phyloP scores from a whole-genome alignment of 805 yeast species.

The Yarrowia sp. region DNA sequence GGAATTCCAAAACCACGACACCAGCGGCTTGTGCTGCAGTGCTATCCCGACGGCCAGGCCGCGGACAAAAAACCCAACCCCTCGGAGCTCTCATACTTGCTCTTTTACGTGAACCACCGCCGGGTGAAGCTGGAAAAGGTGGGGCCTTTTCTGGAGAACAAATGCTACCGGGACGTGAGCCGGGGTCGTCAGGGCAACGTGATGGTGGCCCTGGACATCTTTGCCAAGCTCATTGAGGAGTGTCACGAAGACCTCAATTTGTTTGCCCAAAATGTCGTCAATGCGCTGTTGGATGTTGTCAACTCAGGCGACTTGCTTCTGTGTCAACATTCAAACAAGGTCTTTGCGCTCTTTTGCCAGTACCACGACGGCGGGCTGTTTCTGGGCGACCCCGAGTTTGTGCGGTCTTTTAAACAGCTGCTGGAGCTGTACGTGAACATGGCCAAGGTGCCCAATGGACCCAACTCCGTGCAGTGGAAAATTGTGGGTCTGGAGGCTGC shows the following conservation, averaged over 20 bases:
- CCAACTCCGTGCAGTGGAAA: constrained; percentile 29
- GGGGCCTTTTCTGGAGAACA: constrained; percentile 60
- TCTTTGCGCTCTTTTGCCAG: constrained; percentile 43
- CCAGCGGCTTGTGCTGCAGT: constrained; percentile 82
- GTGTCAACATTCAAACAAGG: constrained; percentile 42
- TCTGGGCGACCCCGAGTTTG: constrained; percentile 60
- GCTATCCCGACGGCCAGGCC: constrained; percentile 87
- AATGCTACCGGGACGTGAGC: constrained; percentile 57
- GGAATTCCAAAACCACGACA: constrained; percentile 65
- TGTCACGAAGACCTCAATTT: constrained; percentile 83
- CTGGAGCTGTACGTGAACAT: constrained; percentile 26
- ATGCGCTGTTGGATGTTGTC: constrained; percentile 53
- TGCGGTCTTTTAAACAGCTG: constrained; percentile 45
- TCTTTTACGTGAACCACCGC: constrained; percentile 87
- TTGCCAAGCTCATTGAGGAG: constrained; percentile 63
- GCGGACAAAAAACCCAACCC: constrained; percentile 88
- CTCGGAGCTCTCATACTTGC: constrained; percentile 80
- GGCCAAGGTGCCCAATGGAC: constrained; percentile 10
- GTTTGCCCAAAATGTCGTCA: constrained; percentile 66
- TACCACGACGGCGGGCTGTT: constrained; percentile 61
- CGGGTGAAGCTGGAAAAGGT: constrained; percentile 87
- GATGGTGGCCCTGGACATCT: constrained; percentile 71
- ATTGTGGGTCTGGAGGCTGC: constrained; percentile 47
- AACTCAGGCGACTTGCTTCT: constrained; percentile 58
- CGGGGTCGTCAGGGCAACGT: constrained; percentile 72